Conservation (phyloP, 345 rosid species). For the Eutrema yunnanense region DNA sequence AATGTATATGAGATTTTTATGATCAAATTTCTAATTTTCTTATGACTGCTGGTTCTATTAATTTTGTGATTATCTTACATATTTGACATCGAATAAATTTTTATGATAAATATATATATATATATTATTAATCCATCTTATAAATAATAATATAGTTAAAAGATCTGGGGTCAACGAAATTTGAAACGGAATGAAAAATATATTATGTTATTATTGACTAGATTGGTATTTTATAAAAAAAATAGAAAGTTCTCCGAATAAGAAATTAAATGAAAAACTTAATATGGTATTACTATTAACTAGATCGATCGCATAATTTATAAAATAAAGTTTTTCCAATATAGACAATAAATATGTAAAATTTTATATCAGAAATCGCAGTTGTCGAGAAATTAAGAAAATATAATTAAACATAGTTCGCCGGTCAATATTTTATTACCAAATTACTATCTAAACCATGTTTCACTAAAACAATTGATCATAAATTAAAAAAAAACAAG, state of each 20-base stretch:
- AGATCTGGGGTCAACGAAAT: background rate
- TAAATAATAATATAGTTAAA: background rate
- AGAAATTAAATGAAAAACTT: background rate
- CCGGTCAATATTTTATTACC: background rate
- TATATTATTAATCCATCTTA: background rate
- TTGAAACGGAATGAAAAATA: background rate
- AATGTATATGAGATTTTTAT: background rate
- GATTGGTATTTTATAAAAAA: background rate
- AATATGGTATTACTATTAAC: background rate
- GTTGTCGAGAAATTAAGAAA: background rate
- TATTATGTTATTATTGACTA: background rate
- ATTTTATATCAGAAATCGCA: fast-evolving
- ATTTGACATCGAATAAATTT: background rate
- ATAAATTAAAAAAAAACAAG: background rate
- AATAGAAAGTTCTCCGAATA: background rate
- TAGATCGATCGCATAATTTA: background rate
- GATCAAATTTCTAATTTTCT: background rate
- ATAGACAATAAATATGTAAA: background rate
- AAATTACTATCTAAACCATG: background rate
- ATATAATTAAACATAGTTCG: background rate
- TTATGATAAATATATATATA: background rate
- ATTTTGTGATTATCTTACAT: background rate
- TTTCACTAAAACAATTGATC: background rate
- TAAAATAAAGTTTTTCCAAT: too few relatives aligned
- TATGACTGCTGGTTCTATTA: background rate